phyloP scores from a whole-genome alignment of 306 rosid genomes.

The Vicia villosa region DNA sequence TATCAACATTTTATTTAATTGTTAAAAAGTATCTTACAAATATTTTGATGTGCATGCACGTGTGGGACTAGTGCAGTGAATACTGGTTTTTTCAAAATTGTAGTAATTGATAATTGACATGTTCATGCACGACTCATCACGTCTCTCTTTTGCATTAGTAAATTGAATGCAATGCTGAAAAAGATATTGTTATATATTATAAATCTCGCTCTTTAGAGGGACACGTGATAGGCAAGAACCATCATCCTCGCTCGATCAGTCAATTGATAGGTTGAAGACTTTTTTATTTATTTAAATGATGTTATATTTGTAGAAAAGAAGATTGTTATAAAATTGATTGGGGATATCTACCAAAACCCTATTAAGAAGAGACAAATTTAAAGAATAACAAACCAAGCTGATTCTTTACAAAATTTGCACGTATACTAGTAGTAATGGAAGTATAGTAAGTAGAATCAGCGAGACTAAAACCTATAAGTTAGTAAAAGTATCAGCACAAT shows the following conservation, averaged over 20 bases:
- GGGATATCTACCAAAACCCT: too few relatives aligned
- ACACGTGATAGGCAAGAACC: constrained; percentile 45
- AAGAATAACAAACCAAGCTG: too few relatives aligned
- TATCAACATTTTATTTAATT: neutral
- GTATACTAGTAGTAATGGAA: too few relatives aligned
- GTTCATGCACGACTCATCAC: constrained; percentile 50
- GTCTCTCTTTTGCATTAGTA: constrained; percentile 38
- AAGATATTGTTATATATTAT: constrained; percentile 32
- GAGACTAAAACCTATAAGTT: too few relatives aligned
- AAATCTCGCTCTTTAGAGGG: constrained; percentile 34
- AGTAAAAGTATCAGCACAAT: too few relatives aligned
- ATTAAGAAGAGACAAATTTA: too few relatives aligned
- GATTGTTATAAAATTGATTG: too few relatives aligned
- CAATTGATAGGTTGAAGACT: neutral
- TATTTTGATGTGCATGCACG: neutral
- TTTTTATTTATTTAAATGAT: too few relatives aligned
- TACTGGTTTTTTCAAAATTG: neutral
- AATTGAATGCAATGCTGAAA: constrained; percentile 17
- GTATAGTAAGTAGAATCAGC: too few relatives aligned
- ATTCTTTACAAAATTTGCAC: too few relatives aligned
- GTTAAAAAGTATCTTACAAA: neutral
- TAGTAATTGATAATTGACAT: constrained; percentile 1
- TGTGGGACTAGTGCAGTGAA: constrained; percentile 27
- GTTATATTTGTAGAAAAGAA: too few relatives aligned
- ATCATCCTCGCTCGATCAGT: constrained; percentile 18